phyloP scores from a whole-genome alignment of 2,329 filamentous ascomycete species.

The Fusarium zealandicum region DNA sequence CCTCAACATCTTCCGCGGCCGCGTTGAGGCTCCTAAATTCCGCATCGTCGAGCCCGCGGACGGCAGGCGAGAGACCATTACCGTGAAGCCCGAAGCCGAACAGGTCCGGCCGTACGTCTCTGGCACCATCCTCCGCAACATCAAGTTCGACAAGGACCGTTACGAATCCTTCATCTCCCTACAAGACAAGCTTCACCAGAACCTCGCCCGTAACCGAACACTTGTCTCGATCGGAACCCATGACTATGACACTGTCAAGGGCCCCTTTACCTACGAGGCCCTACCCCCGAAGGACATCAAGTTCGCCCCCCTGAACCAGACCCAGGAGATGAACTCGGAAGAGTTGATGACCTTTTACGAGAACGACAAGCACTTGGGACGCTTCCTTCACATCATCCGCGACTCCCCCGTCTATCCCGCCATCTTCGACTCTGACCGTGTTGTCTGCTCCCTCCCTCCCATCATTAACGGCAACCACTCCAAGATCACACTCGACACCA shows the following conservation, averaged over 20 bases:
- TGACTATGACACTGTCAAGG: conserved; percentile 90
- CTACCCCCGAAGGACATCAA: conserved; percentile 89
- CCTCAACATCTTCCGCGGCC: conserved; percentile 91
- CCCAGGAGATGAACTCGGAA: conserved; percentile 82
- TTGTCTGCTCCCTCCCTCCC: conserved; percentile 91
- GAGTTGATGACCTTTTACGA: conserved; percentile 96
- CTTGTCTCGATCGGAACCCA: conserved; percentile 98
- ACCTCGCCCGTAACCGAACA: conserved; percentile 89
- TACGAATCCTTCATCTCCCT: conserved; percentile 98
- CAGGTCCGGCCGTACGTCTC: conserved; percentile 88
- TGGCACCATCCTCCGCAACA: conserved; percentile 85
- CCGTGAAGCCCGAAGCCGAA: conserved; percentile 76
- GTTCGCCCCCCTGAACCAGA: conserved; percentile 91
- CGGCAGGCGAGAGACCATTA: conserved; percentile 80
- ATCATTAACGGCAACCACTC: conserved; percentile 98
- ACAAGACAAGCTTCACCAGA: conserved; percentile 98
- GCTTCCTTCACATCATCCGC: conserved; percentile 91
- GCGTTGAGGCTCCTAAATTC: conserved; percentile 79
- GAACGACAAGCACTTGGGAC: conserved; percentile 89
- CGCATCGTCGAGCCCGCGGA: conserved; percentile 73
- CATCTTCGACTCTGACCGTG: conserved; percentile 87
- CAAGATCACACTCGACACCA: conserved; percentile 91
- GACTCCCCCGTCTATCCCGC: conserved; percentile 95
- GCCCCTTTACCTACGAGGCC: conserved; percentile 96
- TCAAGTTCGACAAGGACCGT: conserved; percentile 88